phyloP scores from a whole-genome alignment of 345 rosid genomes.

The Geranium brycei region DNA sequence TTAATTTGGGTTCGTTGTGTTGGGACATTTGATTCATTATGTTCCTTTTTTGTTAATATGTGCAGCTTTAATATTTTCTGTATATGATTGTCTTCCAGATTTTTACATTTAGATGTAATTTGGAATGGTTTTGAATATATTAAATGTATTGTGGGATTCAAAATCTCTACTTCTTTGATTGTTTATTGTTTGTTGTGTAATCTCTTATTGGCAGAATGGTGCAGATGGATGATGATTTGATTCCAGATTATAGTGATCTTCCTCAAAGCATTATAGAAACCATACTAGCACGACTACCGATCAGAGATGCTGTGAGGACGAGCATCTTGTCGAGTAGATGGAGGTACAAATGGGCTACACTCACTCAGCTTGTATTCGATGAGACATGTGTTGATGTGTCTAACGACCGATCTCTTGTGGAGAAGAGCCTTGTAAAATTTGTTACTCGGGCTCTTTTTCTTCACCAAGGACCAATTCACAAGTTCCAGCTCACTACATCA shows the following conservation, averaged over 20 bases:
- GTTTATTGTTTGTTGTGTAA: background rate
- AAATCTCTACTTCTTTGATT: background rate
- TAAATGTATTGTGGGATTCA: background rate
- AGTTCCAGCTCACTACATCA: constrained; percentile 61
- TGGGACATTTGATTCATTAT: no score
- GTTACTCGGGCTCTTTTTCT: constrained; percentile 58
- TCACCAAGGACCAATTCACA: constrained; percentile 81
- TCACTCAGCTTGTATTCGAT: constrained; percentile 63
- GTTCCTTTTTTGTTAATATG: no score
- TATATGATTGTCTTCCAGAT: background rate
- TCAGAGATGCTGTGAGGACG: constrained; percentile 68
- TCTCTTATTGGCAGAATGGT: background rate
- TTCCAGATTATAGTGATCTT: constrained; percentile 48
- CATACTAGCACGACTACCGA: constrained; percentile 50
- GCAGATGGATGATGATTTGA: constrained; percentile 30
- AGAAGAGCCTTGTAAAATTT: constrained; percentile 46
- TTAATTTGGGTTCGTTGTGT: no score
- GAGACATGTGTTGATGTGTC: constrained; percentile 33
- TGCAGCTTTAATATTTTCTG: no score
- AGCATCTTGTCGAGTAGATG: constrained; percentile 67
- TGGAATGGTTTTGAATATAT: background rate
- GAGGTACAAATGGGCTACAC: constrained; percentile 69
- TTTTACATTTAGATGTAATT: no score
- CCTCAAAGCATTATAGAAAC: constrained; percentile 75
- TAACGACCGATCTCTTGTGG: constrained; percentile 20